Evolutionary conservation across 441 rosid genomes (phyloP).

Genomic region (Macaranga tanarius): DNA sequence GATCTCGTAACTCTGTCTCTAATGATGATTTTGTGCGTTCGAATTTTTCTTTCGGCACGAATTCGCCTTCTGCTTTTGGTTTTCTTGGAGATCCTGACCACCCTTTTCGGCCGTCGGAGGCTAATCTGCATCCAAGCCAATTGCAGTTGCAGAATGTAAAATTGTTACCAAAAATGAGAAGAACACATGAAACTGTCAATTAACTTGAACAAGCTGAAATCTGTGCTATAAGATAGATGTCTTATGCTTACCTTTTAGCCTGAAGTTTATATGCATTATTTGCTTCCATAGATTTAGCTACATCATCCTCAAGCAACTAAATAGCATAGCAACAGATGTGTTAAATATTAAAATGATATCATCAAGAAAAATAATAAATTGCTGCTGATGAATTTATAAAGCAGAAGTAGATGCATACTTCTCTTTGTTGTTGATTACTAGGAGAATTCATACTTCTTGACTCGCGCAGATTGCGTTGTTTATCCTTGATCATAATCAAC

Average conservation of each 20-base stretch:
- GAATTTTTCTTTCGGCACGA: slow-evolving; percentile 42
- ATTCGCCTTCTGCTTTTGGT: slow-evolving; percentile 35
- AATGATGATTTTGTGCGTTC: slow-evolving; percentile 47
- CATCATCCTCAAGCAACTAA: slow-evolving; percentile 36
- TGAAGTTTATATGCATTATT: slow-evolving; percentile 35
- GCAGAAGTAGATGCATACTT: slow-evolving; percentile 25
- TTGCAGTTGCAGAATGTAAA: background rate
- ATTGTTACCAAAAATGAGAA: too few relatives aligned
- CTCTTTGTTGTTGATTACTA: slow-evolving; percentile 28
- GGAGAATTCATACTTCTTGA: slow-evolving; percentile 13
- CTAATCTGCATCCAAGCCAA: slow-evolving; percentile 27
- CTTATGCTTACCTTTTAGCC: slow-evolving; percentile 34
- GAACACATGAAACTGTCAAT: too few relatives aligned
- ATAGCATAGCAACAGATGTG: slow-evolving; percentile 1
- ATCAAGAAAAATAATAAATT: background rate
- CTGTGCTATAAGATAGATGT: background rate
- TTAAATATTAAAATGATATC: background rate
- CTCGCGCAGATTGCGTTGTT: slow-evolving; percentile 32
- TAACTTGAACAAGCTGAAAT: background rate
- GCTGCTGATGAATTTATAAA: background rate
- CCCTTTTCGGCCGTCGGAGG: slow-evolving; percentile 28
- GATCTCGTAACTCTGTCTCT: slow-evolving; percentile 49
- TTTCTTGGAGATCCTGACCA: slow-evolving; percentile 35
- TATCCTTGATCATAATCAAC: slow-evolving; percentile 36
- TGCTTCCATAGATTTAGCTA: slow-evolving; percentile 34